These are phyloP conservation scores for Limnomonas spitsbergensis DNA, from an alignment of 139 green algal species.

Conservation along the genomic window DNA sequence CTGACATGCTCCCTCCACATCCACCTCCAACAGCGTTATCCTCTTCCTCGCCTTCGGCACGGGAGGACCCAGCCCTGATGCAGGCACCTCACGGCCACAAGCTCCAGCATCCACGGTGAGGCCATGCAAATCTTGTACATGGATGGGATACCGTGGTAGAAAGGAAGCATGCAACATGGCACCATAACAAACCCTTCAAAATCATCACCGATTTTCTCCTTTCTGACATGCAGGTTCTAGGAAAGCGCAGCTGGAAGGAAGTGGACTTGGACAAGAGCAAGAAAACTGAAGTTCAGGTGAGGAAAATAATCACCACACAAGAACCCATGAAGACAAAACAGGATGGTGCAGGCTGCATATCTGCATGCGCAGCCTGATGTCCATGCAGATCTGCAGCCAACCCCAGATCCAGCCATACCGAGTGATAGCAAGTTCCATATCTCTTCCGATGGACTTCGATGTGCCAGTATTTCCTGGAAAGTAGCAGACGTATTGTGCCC, in stretches of 20 bases:
- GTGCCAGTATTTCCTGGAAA: too few species aligned
- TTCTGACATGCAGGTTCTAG: background rate
- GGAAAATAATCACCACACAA: too few species aligned
- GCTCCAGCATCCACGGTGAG: too few species aligned
- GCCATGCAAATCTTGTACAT: too few species aligned
- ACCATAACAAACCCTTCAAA: background rate
- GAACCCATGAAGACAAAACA: background rate
- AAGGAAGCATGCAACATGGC: background rate
- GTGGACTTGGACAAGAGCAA: constrained; percentile 7
- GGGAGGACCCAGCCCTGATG: too few species aligned
- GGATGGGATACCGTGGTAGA: too few species aligned
- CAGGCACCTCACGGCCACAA: background rate
- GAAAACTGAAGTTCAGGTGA: background rate
- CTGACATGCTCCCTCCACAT: background rate
- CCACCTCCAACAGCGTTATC: background rate
- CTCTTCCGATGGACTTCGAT: too few species aligned
- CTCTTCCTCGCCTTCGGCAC: background rate
- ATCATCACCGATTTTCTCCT: background rate
- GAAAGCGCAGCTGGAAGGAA: constrained; percentile 20
- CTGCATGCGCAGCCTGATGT: background rate
- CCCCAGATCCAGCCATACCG: too few species aligned
- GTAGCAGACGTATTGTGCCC: too few species aligned
- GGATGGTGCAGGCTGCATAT: background rate
- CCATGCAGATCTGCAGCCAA: background rate
- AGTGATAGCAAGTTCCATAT: too few species aligned